Base-by-base conservation (phyloP, 2,329 filamentous ascomycete species). In the Fusarium sp. region DNA sequence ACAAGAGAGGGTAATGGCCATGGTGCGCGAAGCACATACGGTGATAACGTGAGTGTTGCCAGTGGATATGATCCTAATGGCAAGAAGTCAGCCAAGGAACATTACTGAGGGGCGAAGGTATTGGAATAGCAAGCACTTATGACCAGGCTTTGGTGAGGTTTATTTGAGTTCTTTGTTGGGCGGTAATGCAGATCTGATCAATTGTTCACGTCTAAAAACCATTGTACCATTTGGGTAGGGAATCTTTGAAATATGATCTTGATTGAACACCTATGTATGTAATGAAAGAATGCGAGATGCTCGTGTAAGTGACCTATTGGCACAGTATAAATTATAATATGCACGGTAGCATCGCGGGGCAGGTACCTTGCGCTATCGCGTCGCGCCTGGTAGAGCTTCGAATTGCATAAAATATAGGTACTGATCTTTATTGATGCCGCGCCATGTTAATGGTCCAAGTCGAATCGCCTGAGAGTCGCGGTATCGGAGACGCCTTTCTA, bases 81-180 rank as follows among this genome's bases (percentile, higher is more conserved):
- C 8, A 80, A 80, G 70, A 76, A 76, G 63, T 62, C 77, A 15
- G 67, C 66, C 17, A 71, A 69, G 23, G 72, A 66, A 10, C 49
- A 51, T 9, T 71, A 65, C 23, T 63, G 53, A 74, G 29, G 21
- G 40, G 25, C 31, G 15, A 57, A 15, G 29, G 51, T 15, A n/a
- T 29, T 3, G 52, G n/a, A 35, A 51, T 56, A 53, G 63, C 33
- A 15, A 41, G 33, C 41, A 55, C 39, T 23, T 42, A 53, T 37
- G 48, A 57, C n/a, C 48, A 58, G 21, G 15, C 63, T 54, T 45
- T 58, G 39, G 46, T 56, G 49, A 31, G 47, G 56, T 58, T 54
- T 45, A 10, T 33, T 48, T 60, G 56, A 48, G n/a, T 14, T 31
- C 37, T 47, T 4, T 33, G 4, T 39, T 49, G 35, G 27, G 31